A percentile compares a stretch with the other conserved stretches of the same genome.
These are phyloP conservation scores for Macadamia tetraphylla DNA, from an alignment of 164 flowering plant species.

Conservation along the genomic window DNA sequence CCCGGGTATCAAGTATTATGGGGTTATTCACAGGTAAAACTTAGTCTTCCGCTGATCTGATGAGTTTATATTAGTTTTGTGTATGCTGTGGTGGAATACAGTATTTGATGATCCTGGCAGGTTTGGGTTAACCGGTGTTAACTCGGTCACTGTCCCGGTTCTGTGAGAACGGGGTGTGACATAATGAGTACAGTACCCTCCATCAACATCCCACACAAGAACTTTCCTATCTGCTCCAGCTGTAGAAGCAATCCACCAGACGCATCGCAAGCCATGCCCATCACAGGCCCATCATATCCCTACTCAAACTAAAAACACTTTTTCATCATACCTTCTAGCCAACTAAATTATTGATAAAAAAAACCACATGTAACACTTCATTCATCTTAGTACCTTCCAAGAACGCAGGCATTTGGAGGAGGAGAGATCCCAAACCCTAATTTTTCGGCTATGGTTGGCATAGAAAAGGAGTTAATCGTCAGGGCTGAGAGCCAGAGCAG, in stretches of 20 bases:
- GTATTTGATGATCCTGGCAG: too few relatives aligned
- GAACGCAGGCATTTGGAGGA: conserved; percentile 65
- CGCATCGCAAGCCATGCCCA: conserved; percentile 73
- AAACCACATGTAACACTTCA: too few relatives aligned
- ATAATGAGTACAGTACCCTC: conserved; percentile 84
- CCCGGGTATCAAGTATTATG: too few relatives aligned
- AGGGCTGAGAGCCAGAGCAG: conserved; percentile 67
- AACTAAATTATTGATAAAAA: background rate
- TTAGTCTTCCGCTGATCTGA: too few relatives aligned
- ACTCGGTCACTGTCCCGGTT: too few relatives aligned
- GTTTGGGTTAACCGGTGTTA: too few relatives aligned
- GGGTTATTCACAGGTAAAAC: too few relatives aligned
- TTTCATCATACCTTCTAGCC: background rate
- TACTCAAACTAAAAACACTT: conserved; percentile 19
- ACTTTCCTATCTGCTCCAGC: conserved; percentile 89
- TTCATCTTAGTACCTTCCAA: conserved; percentile 63
- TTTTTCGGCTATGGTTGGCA: conserved; percentile 64
- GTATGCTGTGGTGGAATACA: too few relatives aligned
- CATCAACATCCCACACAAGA: conserved; percentile 94
- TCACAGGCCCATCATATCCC: conserved; percentile 91
- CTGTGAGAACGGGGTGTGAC: too few relatives aligned
- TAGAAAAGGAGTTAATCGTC: conserved; percentile 65
- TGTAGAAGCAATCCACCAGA: conserved; percentile 88
- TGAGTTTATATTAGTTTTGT: too few relatives aligned
- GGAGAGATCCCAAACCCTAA: conserved; percentile 86